Evolutionary conservation across 208 protist genomes (phyloP), one percentile per base, ranked within the genome.

Genomic region (Trypanosoma brucei): DNA sequence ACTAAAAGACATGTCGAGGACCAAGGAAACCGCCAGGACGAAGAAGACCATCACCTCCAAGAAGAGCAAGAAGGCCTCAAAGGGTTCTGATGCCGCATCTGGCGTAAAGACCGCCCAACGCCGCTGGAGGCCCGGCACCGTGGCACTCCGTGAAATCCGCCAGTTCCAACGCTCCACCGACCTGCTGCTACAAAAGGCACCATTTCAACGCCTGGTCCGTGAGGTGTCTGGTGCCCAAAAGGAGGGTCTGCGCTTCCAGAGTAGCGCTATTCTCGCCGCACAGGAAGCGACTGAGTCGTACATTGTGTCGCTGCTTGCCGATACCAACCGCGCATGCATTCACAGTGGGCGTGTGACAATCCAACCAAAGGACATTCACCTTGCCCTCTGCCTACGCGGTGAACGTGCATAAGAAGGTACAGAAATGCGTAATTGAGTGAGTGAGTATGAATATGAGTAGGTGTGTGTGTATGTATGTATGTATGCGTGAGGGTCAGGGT

Each of bases 91-190:
- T 22, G 56, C 74, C 39, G 78, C 81, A 55, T 83, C 95, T 36
- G 97, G 97, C 66, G 78, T 98, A 51, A 99, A 99, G 91, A 97
- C 98, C 87, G 92, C 97, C 48, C 97, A 98, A 71, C 76, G 97
- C 63, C 78, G 73, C 72, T 98, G 94, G 92, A 81, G 96, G 67
- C 98, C 97, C 63, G 98, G 98, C 71, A 98, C 97, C 22, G 97
- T 98, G 38, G 98, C 98, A 39, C 91, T 99, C 55, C 87, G 97
- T 75, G 98, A 99, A 86, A 99, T 99, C 83, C 79, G 95, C 60
- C 74, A 68, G 53, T 92, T 84, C 81, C 86, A 92, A 78, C 86
- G 86, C 72, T 77, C 69, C 59, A 94, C 88, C 35, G 86, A 94
- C 65, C 85, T 96, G 59, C 83, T 96, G 53, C 92, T 96, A 55